Evolutionary conservation across 1,139 yeast genomes (phyloP).

Genomic region (Scheffersomyces titani): DNA sequence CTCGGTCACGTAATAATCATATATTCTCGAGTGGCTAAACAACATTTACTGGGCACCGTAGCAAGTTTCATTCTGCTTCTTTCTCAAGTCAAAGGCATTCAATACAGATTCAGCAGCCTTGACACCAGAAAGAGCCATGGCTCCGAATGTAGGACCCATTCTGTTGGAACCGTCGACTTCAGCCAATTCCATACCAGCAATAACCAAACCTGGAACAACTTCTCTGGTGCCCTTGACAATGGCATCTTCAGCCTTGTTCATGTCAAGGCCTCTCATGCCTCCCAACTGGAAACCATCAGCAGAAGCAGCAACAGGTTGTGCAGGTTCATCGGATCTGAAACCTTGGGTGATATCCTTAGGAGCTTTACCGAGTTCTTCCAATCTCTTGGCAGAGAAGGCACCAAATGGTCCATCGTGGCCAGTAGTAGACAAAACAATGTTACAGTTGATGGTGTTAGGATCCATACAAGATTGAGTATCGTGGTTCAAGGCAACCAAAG

Average conservation of each 20-base stretch:
- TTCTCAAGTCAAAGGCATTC: slow-evolving; percentile 51
- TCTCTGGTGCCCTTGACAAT: slow-evolving; percentile 73
- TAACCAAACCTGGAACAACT: slow-evolving; percentile 69
- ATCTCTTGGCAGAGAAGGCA: slow-evolving; percentile 67
- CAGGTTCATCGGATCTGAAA: slow-evolving; percentile 11
- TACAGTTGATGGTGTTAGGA: slow-evolving; percentile 77
- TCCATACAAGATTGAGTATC: slow-evolving; percentile 83
- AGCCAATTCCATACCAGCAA: slow-evolving; percentile 81
- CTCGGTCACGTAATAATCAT: background rate
- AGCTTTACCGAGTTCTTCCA: slow-evolving; percentile 34
- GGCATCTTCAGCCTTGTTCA: slow-evolving; percentile 77
- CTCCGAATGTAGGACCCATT: slow-evolving; percentile 87
- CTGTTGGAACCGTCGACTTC: slow-evolving; percentile 78
- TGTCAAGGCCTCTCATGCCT: slow-evolving; percentile 79
- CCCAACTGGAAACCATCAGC: slow-evolving; percentile 53
- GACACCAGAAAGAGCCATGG: slow-evolving; percentile 76
- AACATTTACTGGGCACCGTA: slow-evolving; percentile 11
- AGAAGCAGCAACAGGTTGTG: slow-evolving; percentile 17
- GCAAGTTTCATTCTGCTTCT: slow-evolving; percentile 35
- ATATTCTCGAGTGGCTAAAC: background rate
- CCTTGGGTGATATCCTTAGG: slow-evolving; percentile 22
- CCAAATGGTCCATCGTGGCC: slow-evolving; percentile 89
- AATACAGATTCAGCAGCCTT: slow-evolving; percentile 70
- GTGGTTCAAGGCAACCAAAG: slow-evolving; percentile 74
- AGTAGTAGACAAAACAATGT: slow-evolving; percentile 69